Evolutionary conservation across 331 rosid genomes (phyloP), one percentile per base, ranked within the genome.

Genomic region (Pyrus hybrid): DNA sequence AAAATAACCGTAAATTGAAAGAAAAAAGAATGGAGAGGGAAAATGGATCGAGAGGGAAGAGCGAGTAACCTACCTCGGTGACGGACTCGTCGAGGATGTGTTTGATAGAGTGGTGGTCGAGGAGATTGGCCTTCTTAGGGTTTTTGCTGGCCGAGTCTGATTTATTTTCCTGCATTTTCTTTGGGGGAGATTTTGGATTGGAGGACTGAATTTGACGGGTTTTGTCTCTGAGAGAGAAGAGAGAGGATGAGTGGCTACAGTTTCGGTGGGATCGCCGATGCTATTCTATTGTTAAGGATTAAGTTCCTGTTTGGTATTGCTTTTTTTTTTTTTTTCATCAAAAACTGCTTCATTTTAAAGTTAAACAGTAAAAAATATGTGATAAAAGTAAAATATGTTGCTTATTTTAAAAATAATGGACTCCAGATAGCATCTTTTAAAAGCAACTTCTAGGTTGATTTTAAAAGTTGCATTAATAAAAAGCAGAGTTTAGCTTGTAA

Each of bases 81-180:
- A 84, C 88, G 26, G 96, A 88, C 81, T 92, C 98, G 79, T 90
- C 99, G 67, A 92, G 97, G 49, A 85, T 80, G 85, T 90, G 90
- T 60, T 92, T 89, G 86, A 95, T 88, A 74, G 98, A 95, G 81
- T 89, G 82, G 66, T 89, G 98, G 83, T 95, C 97, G 22, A 84
- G 66, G 80, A 95, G 97, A 84, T 92, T 95, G 63, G 88, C 96
- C 83, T 94, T 94, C 95, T 92, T 92, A 9, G 87, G 79, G 72
- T 73, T 74, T 76, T 87, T 87, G 70, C 63, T 18, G 63, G 78
- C 80, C 80, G 86, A 74, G 47, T 83, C 79, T 45, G 86, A 54
- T 68, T 81, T 82, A 63, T 72, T 82, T 13, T 70, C 81, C 79
- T 72, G 72, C 88, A 80, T 79, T 57, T 80, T 74, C 54, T 29